These are phyloP conservation scores for Insectozyma bohioensis DNA, from an alignment of 1,139 yeast species.

Conservation along the genomic window DNA sequence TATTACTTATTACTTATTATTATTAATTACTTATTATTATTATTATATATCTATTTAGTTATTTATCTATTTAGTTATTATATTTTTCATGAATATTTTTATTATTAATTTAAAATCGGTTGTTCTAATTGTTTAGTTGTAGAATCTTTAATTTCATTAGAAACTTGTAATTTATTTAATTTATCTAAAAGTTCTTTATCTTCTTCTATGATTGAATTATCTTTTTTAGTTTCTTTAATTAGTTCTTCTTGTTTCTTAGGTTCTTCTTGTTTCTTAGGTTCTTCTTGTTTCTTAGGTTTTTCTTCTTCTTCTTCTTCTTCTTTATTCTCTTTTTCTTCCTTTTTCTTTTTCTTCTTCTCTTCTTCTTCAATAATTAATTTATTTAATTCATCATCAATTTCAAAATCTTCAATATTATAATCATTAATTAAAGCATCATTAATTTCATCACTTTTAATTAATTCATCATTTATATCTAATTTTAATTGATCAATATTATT, in stretches of 20 bases:
- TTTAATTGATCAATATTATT: constrained; percentile 35
- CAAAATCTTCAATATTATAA: constrained; percentile 3
- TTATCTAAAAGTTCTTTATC: constrained; percentile 10
- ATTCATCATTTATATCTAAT: constrained; percentile 42
- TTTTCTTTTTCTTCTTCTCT: constrained; percentile 1
- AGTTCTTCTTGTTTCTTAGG: background rate
- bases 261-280: constrained; percentile 1
- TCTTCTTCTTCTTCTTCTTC: background rate
- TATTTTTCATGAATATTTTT: too few species aligned
- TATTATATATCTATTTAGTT: too few species aligned
- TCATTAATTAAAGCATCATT: constrained; percentile 33
- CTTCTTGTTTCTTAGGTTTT: constrained; percentile 2
- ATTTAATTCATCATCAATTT: constrained; percentile 4
- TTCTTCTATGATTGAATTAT: too few species aligned
- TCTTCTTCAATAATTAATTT: constrained; percentile 6
- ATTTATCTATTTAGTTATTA: too few species aligned
- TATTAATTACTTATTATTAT: too few species aligned
- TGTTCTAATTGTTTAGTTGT: background rate
- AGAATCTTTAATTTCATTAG: constrained; percentile 1
- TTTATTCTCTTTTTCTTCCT: constrained; percentile 1
- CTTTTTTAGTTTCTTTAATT: too few species aligned
- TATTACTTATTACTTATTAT: too few species aligned
- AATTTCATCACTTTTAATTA: constrained; percentile 32
- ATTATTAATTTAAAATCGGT: constrained; percentile 1
- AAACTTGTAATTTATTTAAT: constrained; percentile 13